Conservation (phyloP, 441 rosid species). For the Macaranga tanarius region DNA sequence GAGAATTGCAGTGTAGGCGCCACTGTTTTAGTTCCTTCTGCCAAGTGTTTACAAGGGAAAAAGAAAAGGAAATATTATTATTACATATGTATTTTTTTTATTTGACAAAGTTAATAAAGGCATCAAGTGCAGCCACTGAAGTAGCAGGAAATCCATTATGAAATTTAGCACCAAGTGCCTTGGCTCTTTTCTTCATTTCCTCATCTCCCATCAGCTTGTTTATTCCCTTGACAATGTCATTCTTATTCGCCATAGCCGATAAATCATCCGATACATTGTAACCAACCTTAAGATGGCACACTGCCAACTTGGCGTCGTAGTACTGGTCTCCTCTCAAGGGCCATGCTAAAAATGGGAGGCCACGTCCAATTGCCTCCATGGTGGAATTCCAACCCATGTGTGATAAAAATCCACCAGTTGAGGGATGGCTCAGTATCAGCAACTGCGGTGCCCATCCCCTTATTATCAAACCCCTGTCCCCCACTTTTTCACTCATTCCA, state of each 20-base stretch:
- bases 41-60: too few relatives aligned
- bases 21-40: too few relatives aligned
- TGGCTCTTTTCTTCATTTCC: slow-evolving; percentile 25
- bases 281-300: slow-evolving; percentile 24
- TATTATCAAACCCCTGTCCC: slow-evolving; percentile 30
- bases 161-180: slow-evolving; percentile 22
- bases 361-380: slow-evolving; percentile 24
- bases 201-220: slow-evolving; percentile 24
- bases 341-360: slow-evolving; percentile 35
- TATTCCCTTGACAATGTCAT: slow-evolving; percentile 26
- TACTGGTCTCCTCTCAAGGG: slow-evolving; percentile 36
- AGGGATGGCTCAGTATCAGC: slow-evolving; percentile 33
- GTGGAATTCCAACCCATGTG: slow-evolving; percentile 36
- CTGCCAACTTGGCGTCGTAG: slow-evolving; percentile 27
- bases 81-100: too few relatives aligned
- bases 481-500: slow-evolving; percentile 19
- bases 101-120: slow-evolving; percentile 12
- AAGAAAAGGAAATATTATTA: too few relatives aligned
- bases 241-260: slow-evolving; percentile 16
- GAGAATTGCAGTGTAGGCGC: too few relatives aligned
- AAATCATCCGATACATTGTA: slow-evolving; percentile 18
- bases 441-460: slow-evolving; percentile 38
- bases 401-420: slow-evolving; percentile 30
- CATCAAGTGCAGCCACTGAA: slow-evolving; percentile 28
- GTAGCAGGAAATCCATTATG: slow-evolving; percentile 32